Conservation (phyloP, 192 early-diverging fungal species). For the Backusella sp. region DNA sequence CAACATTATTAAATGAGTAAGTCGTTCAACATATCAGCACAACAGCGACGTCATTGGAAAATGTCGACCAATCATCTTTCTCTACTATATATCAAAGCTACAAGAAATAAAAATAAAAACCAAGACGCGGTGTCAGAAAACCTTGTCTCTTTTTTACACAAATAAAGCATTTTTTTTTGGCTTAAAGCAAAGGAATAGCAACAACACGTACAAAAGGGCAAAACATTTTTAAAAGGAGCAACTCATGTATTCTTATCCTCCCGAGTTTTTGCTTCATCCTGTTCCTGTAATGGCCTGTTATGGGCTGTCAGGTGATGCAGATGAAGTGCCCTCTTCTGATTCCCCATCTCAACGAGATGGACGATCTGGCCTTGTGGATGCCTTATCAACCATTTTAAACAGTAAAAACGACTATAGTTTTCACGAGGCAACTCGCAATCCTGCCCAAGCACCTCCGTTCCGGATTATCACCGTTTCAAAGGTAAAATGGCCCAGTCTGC, state of each 20-base stretch:
- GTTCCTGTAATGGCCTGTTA: constrained; percentile 54
- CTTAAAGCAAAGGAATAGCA: not conserved
- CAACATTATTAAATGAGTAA: too few relatives aligned
- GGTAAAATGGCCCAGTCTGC: constrained; percentile 15
- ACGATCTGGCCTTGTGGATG: constrained; percentile 10
- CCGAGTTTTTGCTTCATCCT: constrained; percentile 56
- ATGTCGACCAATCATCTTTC: not conserved
- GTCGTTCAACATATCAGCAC: not conserved
- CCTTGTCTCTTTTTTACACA: not conserved
- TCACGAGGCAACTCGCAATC: constrained; percentile 22
- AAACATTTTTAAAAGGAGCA: not conserved
- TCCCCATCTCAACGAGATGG: not conserved
- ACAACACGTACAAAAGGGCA: not conserved
- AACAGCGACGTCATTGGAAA: not conserved
- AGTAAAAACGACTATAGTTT: constrained; percentile 28
- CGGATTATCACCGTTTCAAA: constrained; percentile 31
- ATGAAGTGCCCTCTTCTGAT: not conserved
- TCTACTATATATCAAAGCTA: not conserved
- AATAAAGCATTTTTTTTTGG: not conserved
- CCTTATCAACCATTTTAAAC: constrained; percentile 19
- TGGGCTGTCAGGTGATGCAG: constrained; percentile 33
- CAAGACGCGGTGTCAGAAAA: constrained; percentile 1
- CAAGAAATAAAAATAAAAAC: not conserved
- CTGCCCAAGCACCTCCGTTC: constrained; percentile 33
- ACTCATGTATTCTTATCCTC: constrained; percentile 56